A percentile compares a stretch with the other conserved stretches of the same genome.
Evolutionary conservation across 2,329 filamentous ascomycete species (phyloP).

Genomic region (Pseudohalonectria lignicola): DNA sequence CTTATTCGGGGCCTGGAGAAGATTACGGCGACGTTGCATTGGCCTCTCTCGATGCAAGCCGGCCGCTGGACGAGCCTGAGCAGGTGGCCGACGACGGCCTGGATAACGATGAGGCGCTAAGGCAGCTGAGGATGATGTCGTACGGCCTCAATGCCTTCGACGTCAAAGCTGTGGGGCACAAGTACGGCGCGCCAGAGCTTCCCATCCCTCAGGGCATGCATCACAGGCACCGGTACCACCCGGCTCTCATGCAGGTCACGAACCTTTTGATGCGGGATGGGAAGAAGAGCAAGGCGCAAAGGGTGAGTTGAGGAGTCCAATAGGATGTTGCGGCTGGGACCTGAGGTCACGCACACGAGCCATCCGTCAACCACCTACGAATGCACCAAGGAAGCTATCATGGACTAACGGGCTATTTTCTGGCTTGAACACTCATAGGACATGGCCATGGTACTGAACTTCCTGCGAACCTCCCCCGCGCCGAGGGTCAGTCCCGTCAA

Average conservation of each 20-base stretch:
- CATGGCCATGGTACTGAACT: conserved; percentile 72
- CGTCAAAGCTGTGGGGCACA: conserved; percentile 44
- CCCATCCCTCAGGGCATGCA: conserved; percentile 51
- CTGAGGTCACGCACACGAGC: too few species aligned
- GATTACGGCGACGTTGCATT: conserved; percentile 1
- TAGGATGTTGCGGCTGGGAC: too few species aligned
- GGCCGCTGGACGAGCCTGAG: conserved; percentile 4
- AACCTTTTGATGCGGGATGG: conserved; percentile 87
- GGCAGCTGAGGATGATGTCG: conserved; percentile 20
- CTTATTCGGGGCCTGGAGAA: not conserved
- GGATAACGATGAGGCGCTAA: conserved; percentile 30
- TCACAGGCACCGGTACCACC: conserved; percentile 75
- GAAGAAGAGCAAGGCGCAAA: conserved; percentile 82
- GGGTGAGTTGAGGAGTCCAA: conserved; percentile 53
- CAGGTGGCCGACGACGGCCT: conserved; percentile 22
- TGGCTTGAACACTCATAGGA: conserved; percentile 58
- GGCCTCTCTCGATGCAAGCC: conserved; percentile 4
- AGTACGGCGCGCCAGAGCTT: conserved; percentile 62
- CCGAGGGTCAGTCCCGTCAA: conserved; percentile 63
- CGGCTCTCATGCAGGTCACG: conserved; percentile 76
- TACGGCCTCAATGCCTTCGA: conserved; percentile 20
- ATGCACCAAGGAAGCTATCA: conserved; percentile 5
- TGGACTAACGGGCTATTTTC: conserved; percentile 3
- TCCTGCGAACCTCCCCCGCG: conserved; percentile 73
- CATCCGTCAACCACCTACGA: too few species aligned